Conservation (phyloP, 2,329 filamentous ascomycete species). For the Xylaria polymorpha region DNA sequence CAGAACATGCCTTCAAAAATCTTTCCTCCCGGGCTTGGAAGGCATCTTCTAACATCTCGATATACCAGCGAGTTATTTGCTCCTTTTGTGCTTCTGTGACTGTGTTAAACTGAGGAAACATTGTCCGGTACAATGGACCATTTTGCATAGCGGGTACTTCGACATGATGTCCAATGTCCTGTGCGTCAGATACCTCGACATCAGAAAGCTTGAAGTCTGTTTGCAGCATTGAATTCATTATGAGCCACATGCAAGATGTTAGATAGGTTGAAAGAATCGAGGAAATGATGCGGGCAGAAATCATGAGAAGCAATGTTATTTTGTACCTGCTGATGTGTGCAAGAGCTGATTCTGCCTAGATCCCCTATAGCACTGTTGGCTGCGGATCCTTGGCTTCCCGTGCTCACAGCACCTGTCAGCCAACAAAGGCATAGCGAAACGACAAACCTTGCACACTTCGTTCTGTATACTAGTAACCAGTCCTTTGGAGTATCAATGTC, state of each 20-base stretch:
- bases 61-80: constrained; percentile 19
- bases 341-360: constrained; percentile 20
- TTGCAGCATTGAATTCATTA: constrained; percentile 34
- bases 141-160: constrained; percentile 37
- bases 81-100: too few relatives aligned
- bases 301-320: too few relatives aligned
- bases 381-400: constrained; percentile 24
- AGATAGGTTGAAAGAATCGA: constrained; percentile 5
- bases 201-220: constrained; percentile 35
- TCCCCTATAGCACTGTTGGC: constrained; percentile 29
- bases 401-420: constrained; percentile 12
- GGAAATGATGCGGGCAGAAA: too few relatives aligned
- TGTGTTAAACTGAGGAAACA: constrained; percentile 36
- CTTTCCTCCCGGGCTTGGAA: constrained; percentile 30
- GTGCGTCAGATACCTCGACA: constrained; percentile 32
- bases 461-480: too few relatives aligned
- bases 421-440: constrained; percentile 14
- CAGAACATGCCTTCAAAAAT: constrained; percentile 36
- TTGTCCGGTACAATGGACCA: constrained; percentile 37
- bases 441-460: too few relatives aligned
- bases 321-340: constrained; percentile 1
- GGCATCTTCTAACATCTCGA: constrained; percentile 38
- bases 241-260: constrained; percentile 29
- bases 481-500: too few relatives aligned
- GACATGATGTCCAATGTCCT: constrained; percentile 33